phyloP scores from a whole-genome alignment of 2,329 filamentous ascomycete genomes.

The Dactylonectria estremocensis region DNA sequence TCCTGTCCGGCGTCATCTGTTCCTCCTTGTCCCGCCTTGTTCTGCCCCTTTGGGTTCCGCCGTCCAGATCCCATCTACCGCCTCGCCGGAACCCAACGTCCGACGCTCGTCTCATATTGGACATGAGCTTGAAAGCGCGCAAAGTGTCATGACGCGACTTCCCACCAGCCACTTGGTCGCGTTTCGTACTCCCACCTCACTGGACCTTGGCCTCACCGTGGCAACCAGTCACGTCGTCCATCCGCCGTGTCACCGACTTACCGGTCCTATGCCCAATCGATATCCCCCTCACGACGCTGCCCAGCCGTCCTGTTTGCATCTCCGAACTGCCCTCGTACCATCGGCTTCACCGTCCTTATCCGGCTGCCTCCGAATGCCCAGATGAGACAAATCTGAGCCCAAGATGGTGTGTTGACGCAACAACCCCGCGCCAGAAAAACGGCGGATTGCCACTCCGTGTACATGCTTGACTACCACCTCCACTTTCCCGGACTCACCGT shows the following conservation, averaged over 20 bases:
- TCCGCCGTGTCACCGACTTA: slow-evolving; percentile 17
- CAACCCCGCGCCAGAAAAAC: background rate
- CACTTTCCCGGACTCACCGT: background rate
- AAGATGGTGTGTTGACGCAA: slow-evolving; percentile 1
- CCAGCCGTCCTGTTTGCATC: background rate
- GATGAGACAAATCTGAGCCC: background rate
- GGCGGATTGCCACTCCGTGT: background rate
- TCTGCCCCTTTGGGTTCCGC: background rate
- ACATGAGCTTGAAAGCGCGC: slow-evolving; percentile 4
- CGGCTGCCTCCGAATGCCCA: background rate
- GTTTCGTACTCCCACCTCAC: background rate
- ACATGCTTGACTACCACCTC: background rate
- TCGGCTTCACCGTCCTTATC: background rate
- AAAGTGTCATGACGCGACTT: slow-evolving; percentile 20
- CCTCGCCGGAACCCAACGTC: slow-evolving; percentile 12
- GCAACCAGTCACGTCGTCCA: slow-evolving; percentile 9
- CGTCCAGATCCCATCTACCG: slow-evolving; percentile 1
- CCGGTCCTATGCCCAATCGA: slow-evolving; percentile 20
- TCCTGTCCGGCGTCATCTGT: background rate
- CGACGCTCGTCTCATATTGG: slow-evolving; percentile 7
- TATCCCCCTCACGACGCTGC: background rate
- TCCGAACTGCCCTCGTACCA: background rate
- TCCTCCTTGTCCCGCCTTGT: slow-evolving; percentile 8
- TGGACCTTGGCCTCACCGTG: background rate
- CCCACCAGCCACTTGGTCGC: slow-evolving; percentile 6